Evolutionary conservation across 2,329 filamentous ascomycete genomes (phyloP).

Genomic region (Beauveria sp.): DNA sequence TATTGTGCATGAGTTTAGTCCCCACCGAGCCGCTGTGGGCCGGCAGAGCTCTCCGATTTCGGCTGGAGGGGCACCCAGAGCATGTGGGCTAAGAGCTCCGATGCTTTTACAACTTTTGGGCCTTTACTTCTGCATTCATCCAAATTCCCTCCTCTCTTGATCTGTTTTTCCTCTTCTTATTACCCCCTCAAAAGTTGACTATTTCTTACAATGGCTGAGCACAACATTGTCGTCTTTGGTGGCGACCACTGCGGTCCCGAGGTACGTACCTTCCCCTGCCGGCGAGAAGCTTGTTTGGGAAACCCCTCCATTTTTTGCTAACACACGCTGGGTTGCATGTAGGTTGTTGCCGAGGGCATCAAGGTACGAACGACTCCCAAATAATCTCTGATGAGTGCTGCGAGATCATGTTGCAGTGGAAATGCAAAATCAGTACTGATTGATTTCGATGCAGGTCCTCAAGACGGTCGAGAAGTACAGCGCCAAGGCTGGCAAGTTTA

Average conservation of each 20-base stretch:
- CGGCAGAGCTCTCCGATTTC: slow-evolving; percentile 24
- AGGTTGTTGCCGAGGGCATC: slow-evolving; percentile 75
- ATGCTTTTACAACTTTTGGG: neutral
- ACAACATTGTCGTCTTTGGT: slow-evolving; percentile 73
- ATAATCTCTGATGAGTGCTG: too few species aligned
- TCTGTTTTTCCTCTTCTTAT: too few species aligned
- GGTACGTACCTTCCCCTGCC: slow-evolving; percentile 35
- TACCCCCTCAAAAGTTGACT: too few species aligned
- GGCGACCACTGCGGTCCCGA: slow-evolving; percentile 84
- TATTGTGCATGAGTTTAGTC: neutral
- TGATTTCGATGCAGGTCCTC: slow-evolving; percentile 52
- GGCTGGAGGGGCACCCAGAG: slow-evolving; percentile 25
- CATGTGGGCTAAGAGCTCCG: neutral
- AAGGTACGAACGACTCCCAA: slow-evolving; percentile 50
- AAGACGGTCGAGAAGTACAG: slow-evolving; percentile 67
- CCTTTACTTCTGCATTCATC: too few species aligned
- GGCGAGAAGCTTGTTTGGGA: neutral
- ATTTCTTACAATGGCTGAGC: slow-evolving; percentile 49
- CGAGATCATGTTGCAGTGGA: too few species aligned
- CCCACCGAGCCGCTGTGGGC: neutral
- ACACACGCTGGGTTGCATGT: neutral
- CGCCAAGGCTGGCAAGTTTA: slow-evolving; percentile 67
- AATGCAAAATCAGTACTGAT: neutral
- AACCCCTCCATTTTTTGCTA: neutral
- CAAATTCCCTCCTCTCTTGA: too few species aligned